Evolutionary conservation across 768 basidiomycete species (phyloP).

Genomic region (Phanerodontia chrysosporium): DNA sequence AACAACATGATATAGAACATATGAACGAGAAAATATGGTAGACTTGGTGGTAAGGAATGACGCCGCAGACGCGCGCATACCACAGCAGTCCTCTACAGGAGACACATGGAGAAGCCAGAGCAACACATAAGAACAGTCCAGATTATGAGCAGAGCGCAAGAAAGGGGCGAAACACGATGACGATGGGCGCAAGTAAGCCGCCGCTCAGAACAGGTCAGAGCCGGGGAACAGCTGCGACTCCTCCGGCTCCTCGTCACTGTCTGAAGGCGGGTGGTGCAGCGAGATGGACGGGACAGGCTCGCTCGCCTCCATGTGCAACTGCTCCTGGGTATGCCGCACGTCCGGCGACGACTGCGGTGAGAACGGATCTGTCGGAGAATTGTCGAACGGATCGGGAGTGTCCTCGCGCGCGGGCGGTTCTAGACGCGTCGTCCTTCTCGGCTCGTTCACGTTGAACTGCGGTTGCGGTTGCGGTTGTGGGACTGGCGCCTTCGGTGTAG

Average conservation of each 20-base stretch:
- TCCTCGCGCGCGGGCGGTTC: constrained; percentile 15
- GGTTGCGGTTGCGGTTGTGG: constrained; percentile 11
- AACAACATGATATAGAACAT: neutral
- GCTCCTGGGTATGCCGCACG: constrained; percentile 7
- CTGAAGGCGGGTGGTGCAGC: constrained; percentile 4
- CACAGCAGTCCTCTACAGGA: neutral
- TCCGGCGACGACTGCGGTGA: constrained; percentile 18
- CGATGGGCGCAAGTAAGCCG: neutral
- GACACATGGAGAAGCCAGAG: neutral
- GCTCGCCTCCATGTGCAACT: neutral
- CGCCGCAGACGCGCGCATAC: neutral
- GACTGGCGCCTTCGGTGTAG: neutral
- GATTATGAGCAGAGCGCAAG: neutral
- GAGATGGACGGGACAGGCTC: constrained; percentile 5
- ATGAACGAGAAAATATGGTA: neutral
- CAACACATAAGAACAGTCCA: neutral
- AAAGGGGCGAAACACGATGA: neutral
- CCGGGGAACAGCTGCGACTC: constrained; percentile 39
- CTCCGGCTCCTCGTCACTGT: constrained; percentile 21
- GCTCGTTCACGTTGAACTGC: constrained; percentile 11
- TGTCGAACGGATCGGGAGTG: constrained; percentile 27
- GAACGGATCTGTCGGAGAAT: constrained; percentile 17
- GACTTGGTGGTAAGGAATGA: neutral
- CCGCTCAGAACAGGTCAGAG: constrained; percentile 37
- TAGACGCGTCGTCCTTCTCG: constrained; percentile 14